Conservation (phyloP, 2,329 filamentous ascomycete genomes). For the Fonsecaea pedrosoi region DNA sequence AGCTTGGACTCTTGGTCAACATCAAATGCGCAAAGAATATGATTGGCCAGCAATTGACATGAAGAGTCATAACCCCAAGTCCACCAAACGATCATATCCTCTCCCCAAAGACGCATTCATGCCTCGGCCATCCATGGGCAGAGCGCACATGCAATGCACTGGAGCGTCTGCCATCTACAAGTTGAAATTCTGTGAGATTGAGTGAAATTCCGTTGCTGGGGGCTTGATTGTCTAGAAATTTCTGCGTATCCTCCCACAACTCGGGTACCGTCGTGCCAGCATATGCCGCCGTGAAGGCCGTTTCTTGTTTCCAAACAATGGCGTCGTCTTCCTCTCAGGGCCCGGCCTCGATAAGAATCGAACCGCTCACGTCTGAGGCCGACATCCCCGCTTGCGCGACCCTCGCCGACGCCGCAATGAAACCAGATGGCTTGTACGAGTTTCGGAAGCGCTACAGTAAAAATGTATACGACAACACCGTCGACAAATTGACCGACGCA, state of each 20-base stretch:
- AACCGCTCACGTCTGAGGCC: constrained; percentile 28
- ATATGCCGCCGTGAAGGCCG: neutral
- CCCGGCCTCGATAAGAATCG: constrained; percentile 17
- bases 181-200: neutral
- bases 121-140: neutral
- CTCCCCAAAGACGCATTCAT: neutral
- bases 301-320: neutral
- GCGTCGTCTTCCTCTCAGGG: neutral
- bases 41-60: neutral
- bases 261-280: neutral
- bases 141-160: neutral
- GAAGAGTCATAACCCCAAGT: neutral
- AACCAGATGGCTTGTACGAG: constrained; percentile 25
- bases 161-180: neutral
- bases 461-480: constrained; percentile 25
- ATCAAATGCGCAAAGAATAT: neutral
- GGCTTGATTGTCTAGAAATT: neutral
- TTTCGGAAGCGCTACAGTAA: constrained; percentile 27
- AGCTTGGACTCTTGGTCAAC: neutral
- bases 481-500: constrained; percentile 27
- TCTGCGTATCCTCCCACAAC: neutral
- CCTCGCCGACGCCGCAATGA: constrained; percentile 27
- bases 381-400: constrained; percentile 32
- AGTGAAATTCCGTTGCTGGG: neutral
- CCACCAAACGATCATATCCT: neutral